Conservation (phyloP, 148 eudicot genomes). For the Arbutus unedo region DNA sequence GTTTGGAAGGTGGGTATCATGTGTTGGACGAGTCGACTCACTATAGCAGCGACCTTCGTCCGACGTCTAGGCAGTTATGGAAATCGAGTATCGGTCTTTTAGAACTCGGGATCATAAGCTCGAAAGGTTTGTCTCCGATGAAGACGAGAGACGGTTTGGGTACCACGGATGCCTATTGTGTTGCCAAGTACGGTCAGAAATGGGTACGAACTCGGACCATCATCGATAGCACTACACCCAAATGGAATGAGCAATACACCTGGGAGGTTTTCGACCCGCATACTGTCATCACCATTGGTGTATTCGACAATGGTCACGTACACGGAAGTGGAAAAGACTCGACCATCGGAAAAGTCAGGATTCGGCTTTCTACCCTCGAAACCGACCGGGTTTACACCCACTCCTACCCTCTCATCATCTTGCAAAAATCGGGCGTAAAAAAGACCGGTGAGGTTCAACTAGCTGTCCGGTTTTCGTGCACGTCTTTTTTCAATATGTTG, state of each 20-base stretch:
- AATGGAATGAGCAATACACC: constrained; percentile 85
- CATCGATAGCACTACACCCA: constrained; percentile 49
- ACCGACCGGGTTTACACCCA: constrained; percentile 74
- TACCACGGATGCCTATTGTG: constrained; percentile 76
- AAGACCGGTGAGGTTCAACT: constrained; percentile 74
- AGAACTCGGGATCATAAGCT: constrained; percentile 68
- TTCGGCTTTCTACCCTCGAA: constrained; percentile 69
- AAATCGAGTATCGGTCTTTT: constrained; percentile 63
- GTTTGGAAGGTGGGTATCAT: constrained; percentile 81
- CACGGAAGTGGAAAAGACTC: constrained; percentile 57
- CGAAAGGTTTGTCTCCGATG: constrained; percentile 58
- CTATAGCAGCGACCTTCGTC: constrained; percentile 61
- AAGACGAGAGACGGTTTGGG: constrained; percentile 55
- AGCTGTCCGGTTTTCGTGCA: constrained; percentile 72
- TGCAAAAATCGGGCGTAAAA: constrained; percentile 68
- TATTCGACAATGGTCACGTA: constrained; percentile 62
- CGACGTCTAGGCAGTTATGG: constrained; percentile 63
- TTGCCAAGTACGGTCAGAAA: constrained; percentile 72
- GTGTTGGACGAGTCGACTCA: constrained; percentile 76
- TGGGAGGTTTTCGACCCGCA: constrained; percentile 85
- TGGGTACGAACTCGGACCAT: constrained; percentile 80
- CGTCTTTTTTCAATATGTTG: constrained; percentile 60
- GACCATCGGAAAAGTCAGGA: constrained; percentile 71
- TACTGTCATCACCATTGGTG: constrained; percentile 66
- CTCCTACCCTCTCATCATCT: constrained; percentile 62